Percentiles rank a stretch among this genome's conserved stretches.
Evolutionary conservation across 2,329 filamentous ascomycete genomes (phyloP).

Genomic region (Colletotrichum echinochloae): DNA sequence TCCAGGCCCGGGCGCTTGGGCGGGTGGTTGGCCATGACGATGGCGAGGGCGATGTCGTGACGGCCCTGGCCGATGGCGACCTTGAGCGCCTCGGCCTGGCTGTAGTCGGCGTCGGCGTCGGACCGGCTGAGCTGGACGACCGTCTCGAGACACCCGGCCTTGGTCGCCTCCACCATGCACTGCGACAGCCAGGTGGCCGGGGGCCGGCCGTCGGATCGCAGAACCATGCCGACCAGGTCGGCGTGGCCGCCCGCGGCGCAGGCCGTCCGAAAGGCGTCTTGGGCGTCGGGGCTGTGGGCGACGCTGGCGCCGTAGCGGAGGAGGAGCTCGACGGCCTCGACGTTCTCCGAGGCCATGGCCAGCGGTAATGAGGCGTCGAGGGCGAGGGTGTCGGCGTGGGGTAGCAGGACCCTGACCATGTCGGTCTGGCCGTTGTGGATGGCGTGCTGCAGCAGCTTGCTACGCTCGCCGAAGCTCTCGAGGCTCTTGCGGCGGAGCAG

Average conservation of each 20-base stretch:
- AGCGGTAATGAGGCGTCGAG: conserved; percentile 63
- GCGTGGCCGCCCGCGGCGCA: conserved; percentile 60
- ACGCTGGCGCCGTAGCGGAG: conserved; percentile 61
- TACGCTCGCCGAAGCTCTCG: conserved; percentile 61
- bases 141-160: conserved; percentile 62
- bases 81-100: conserved; percentile 64
- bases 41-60: conserved; percentile 66
- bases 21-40: conserved; percentile 65
- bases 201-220: conserved; percentile 63
- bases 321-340: conserved; percentile 59
- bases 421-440: conserved; percentile 63
- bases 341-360: conserved; percentile 60
- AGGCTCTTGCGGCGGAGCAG: conserved; percentile 63
- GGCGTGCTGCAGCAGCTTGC: conserved; percentile 63
- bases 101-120: conserved; percentile 64
- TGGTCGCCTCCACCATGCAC: conserved; percentile 63
- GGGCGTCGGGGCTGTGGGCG: conserved; percentile 56
- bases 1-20: conserved; percentile 62
- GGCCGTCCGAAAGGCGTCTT: conserved; percentile 65
- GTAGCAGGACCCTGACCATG: conserved; percentile 65
- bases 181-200: conserved; percentile 58
- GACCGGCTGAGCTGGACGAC: conserved; percentile 65
- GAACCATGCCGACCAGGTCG: conserved; percentile 60
- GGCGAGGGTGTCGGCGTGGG: conserved; percentile 63
- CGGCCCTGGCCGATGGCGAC: conserved; percentile 61